These are phyloP conservation scores for Avena atlantica DNA, from an alignment of 176 grass and related monocot species.

Conservation along the genomic window DNA sequence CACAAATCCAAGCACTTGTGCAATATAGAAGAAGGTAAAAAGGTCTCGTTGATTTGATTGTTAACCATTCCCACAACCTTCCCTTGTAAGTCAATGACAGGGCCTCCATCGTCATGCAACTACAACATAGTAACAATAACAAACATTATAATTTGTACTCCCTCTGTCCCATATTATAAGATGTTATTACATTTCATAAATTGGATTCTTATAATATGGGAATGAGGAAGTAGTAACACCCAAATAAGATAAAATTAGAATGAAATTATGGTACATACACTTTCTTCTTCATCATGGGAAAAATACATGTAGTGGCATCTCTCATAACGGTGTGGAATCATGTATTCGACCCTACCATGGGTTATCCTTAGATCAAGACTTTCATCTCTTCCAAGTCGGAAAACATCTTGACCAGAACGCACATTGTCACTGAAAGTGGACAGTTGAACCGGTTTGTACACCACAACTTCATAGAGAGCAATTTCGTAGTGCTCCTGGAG, in stretches of 20 bases:
- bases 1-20: not conserved
- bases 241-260: not conserved
- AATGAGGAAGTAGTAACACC: not conserved
- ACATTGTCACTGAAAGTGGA: conserved; percentile 1
- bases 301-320: not conserved
- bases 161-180: no score
- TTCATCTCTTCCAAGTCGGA: not conserved
- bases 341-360: not conserved
- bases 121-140: not conserved
- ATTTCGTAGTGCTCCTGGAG: not conserved
- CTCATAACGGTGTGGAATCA: not conserved
- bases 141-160: not conserved
- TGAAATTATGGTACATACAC: not conserved
- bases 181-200: no score
- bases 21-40: not conserved
- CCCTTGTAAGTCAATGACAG: not conserved
- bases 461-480: not conserved
- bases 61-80: not conserved
- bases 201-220: no score
- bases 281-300: not conserved
- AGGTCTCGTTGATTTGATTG: not conserved
- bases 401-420: not conserved
- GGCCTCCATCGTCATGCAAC: not conserved
- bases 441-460: not conserved
- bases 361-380: conserved; percentile 5